Evolutionary conservation across 78 protist genomes (phyloP).

Genomic region (Neovahlkampfia damariscottae): DNA sequence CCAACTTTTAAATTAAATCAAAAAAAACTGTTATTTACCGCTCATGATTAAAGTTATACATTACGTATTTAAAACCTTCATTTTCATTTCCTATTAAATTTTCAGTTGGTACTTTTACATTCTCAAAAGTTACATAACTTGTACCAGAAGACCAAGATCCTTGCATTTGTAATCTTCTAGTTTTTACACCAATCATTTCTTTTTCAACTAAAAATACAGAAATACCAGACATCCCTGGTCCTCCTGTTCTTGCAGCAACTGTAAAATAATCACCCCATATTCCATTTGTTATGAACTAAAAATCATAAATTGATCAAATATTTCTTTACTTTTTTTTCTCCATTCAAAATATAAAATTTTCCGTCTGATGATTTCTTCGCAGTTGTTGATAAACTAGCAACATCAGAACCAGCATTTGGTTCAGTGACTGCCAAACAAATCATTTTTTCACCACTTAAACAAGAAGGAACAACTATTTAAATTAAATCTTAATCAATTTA

Average conservation of each 20-base stretch:
- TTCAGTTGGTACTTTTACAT: constrained; percentile 49
- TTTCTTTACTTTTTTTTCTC: constrained; percentile 61
- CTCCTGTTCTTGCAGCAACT: constrained; percentile 60
- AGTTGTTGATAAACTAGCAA: constrained; percentile 57
- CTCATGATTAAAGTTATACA: constrained; percentile 78
- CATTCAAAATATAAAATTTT: constrained; percentile 50
- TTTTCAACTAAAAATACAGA: constrained; percentile 5
- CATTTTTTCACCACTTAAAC: constrained; percentile 11
- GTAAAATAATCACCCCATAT: constrained; percentile 63
- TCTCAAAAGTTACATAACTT: constrained; percentile 18
- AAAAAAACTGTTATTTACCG: constrained; percentile 64
- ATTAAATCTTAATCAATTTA: neutral
- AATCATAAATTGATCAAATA: no score
- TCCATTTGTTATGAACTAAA: constrained; percentile 80
- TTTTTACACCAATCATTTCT: neutral
- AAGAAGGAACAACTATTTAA: neutral
- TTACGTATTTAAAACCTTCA: constrained; percentile 67
- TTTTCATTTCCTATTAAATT: constrained; percentile 54
- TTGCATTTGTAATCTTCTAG: neutral
- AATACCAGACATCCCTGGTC: constrained; percentile 1
- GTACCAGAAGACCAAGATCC: constrained; percentile 6
- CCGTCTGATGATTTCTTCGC: constrained; percentile 54
- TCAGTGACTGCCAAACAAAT: constrained; percentile 50
- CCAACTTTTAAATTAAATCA: no score
- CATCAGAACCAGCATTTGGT: constrained; percentile 84